Evolutionary conservation across 257 asterid species (phyloP).

Genomic region (Solanum chilense): DNA sequence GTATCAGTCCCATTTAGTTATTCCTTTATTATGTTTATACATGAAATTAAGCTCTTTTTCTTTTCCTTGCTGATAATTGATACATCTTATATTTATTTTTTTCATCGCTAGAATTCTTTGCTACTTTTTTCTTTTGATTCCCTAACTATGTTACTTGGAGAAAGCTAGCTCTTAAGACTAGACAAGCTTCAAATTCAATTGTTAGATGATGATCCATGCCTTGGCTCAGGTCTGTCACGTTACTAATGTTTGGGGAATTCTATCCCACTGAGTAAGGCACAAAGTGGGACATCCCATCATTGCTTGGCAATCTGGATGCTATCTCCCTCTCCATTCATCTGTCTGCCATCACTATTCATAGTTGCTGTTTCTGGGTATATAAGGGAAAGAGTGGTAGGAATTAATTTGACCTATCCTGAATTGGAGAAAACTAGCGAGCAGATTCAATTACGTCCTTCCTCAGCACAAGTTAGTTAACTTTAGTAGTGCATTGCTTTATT

Average conservation of each 20-base stretch:
- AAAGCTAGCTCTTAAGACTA: neutral
- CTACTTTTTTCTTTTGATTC: neutral
- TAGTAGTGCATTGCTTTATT: neutral
- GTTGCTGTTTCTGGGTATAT: neutral
- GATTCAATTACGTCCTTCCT: neutral
- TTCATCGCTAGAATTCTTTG: neutral
- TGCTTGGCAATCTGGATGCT: neutral
- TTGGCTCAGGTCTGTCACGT: neutral
- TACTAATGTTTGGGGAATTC: neutral
- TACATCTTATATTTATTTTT: neutral
- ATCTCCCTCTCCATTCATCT: neutral
- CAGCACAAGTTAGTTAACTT: neutral
- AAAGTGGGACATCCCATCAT: neutral
- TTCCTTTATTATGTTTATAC: neutral
- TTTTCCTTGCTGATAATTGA: neutral
- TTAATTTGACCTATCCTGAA: neutral
- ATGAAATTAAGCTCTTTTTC: neutral
- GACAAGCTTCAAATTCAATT: neutral
- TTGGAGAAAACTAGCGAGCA: neutral
- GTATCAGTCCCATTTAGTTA: neutral
- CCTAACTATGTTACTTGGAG: neutral
- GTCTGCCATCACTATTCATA: neutral
- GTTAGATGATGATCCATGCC: neutral
- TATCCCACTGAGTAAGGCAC: neutral
- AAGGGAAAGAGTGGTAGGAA: neutral